phyloP scores from a whole-genome alignment of 306 rosid genomes.

The Cucurbita pepo region DNA sequence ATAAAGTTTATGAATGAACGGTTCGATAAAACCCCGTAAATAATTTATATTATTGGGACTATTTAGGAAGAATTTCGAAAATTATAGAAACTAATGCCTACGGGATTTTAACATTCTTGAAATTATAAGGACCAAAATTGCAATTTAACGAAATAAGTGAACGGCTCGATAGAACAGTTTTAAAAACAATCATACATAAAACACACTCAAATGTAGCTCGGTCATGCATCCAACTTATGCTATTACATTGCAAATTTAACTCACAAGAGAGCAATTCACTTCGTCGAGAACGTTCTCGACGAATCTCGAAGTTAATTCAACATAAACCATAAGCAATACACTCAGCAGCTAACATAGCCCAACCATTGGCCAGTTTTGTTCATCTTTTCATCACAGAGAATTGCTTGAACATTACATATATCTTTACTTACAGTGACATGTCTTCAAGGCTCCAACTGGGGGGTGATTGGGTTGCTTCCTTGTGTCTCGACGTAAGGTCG shows the following conservation, averaged over 20 bases:
- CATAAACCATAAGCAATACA: not conserved
- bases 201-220: too few species aligned
- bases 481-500: slow-evolving; percentile 49
- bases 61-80: too few species aligned
- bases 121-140: too few species aligned
- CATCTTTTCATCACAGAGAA: not conserved
- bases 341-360: not conserved
- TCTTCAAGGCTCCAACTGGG: slow-evolving; percentile 10
- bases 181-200: too few species aligned
- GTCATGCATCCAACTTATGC: not conserved
- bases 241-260: not conserved
- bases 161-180: too few species aligned
- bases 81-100: too few species aligned
- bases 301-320: not conserved
- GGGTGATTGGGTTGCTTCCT: slow-evolving; percentile 23
- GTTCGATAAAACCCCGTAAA: too few species aligned
- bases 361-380: not conserved
- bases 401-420: not conserved
- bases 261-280: not conserved
- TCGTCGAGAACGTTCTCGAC: not conserved
- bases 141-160: too few species aligned
- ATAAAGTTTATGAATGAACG: too few species aligned
- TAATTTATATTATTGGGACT: too few species aligned
- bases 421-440: not conserved
- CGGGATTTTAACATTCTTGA: too few species aligned